phyloP scores from a whole-genome alignment of 805 yeast species.

The Wickerhamomyces queroliae region DNA sequence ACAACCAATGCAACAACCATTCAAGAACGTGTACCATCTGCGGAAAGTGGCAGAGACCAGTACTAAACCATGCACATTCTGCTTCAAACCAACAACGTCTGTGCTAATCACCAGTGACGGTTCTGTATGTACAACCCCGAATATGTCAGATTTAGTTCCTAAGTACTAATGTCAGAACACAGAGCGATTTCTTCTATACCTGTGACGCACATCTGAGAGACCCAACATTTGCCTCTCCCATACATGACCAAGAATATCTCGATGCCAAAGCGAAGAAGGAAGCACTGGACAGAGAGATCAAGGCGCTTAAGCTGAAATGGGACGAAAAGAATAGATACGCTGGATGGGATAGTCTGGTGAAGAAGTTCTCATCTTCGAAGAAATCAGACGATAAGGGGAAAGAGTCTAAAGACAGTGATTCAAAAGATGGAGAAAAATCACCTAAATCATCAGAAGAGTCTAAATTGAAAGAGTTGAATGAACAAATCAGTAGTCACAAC shows the following conservation, averaged over 20 bases:
- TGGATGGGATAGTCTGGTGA: slow-evolving; percentile 19
- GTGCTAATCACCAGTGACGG: slow-evolving; percentile 22
- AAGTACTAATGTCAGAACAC: background rate
- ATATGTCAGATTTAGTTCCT: too few species aligned
- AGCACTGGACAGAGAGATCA: slow-evolving; percentile 16
- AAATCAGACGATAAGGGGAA: slow-evolving; percentile 11
- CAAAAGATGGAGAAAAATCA: slow-evolving; percentile 16
- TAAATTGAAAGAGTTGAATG: slow-evolving; percentile 9
- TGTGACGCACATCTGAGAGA: slow-evolving; percentile 22
- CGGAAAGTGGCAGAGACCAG: slow-evolving; percentile 16
- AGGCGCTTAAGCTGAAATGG: slow-evolving; percentile 15
- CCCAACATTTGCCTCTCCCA: slow-evolving; percentile 17
- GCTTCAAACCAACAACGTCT: slow-evolving; percentile 20
- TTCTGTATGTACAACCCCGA: slow-evolving; percentile 2
- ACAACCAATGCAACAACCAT: slow-evolving; percentile 1
- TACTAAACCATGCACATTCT: slow-evolving; percentile 21
- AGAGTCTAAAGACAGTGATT: slow-evolving; percentile 11
- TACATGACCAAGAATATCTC: slow-evolving; percentile 16
- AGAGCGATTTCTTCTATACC: slow-evolving; percentile 20
- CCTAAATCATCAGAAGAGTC: slow-evolving; percentile 9
- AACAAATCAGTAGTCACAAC: slow-evolving; percentile 6
- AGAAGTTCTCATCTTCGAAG: slow-evolving; percentile 11
- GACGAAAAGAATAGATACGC: slow-evolving; percentile 22
- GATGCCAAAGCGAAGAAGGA: slow-evolving; percentile 14
- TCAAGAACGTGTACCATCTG: slow-evolving; percentile 18